Evolutionary conservation across 176 grass and related monocot species (phyloP), one percentile per base, ranked within the genome.

Genomic region (Puccinellia tenuiflora): DNA sequence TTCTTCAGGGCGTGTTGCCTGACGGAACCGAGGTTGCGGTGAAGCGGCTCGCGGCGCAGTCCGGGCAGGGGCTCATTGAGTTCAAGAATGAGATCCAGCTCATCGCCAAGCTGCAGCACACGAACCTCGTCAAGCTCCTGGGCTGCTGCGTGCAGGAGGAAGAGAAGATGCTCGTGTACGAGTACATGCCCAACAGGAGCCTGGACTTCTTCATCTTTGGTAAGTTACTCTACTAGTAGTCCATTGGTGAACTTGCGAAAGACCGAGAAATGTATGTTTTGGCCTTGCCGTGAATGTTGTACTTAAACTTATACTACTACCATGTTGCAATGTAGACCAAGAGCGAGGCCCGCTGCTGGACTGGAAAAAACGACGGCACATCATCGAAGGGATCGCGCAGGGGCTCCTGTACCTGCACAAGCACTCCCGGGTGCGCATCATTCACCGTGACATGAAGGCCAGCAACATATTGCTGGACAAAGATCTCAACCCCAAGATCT

Each of bases 131-230:
- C 18, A 88, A 50, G 9, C 92, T 94, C 37, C 4, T 86, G 0
- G 88, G 92, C 0, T 90, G 89, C 78, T 94, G 88, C 80, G 84
- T 94, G 3, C 69, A 91, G 76, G 83, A 86, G 46, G 86, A 88
- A 26, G 90, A 94, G 88, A 94, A 94, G 86, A 39, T 94, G 64
- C 80, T 94, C 0, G 86, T 84, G 0, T 94, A 94, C 52, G 92
- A 94, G 79, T 94, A 89, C 71, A 84, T 91, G 77, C 92, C 89
- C 53, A 89, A 94, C 61, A 71, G 78, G 51, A 94, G 92, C 79
- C 87, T 94, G 0, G 83, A 94, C 75, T 83, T 22, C 46, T 77
- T 92, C 80, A 78, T 94, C 50, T 94, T 91, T 18, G 89, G 89
- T 90, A 48, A 26, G 3, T 20, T 35, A 13, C n/a, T 0, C 9